Evolutionary conservation across 2,329 filamentous ascomycete genomes (phyloP).

Genomic region (Beauveria scarabaeidicola): DNA sequence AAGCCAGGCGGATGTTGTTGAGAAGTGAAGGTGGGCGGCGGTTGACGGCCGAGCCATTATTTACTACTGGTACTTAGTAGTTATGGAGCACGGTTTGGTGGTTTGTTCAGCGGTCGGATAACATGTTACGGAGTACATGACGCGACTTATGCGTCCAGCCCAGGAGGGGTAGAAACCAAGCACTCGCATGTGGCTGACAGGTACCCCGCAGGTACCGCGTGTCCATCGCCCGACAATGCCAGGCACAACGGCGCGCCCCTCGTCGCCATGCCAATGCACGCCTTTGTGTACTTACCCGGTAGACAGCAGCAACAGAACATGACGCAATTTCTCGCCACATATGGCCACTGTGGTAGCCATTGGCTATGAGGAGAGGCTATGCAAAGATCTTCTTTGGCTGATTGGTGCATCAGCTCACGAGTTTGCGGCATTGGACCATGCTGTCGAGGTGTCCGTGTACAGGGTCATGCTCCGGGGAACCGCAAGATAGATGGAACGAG

Average conservation of each 20-base stretch:
- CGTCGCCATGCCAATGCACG: constrained; percentile 8
- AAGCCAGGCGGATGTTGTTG: constrained; percentile 6
- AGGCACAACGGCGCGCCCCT: not conserved
- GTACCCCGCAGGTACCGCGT: not conserved
- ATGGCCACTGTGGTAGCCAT: too few species aligned
- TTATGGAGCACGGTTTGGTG: not conserved
- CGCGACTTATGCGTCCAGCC: not conserved
- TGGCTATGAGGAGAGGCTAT: too few species aligned
- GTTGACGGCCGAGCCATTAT: not conserved
- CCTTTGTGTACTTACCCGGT: constrained; percentile 5
- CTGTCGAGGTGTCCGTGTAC: too few species aligned
- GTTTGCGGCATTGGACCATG: too few species aligned
- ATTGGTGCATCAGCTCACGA: too few species aligned
- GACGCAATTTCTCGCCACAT: too few species aligned
- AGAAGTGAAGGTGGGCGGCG: not conserved
- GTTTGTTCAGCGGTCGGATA: not conserved
- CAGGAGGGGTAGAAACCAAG: not conserved
- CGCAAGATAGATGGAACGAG: too few species aligned
- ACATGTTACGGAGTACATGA: not conserved
- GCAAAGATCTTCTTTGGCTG: too few species aligned
- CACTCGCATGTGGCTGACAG: not conserved
- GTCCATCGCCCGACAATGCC: not conserved
- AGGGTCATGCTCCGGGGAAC: too few species aligned
- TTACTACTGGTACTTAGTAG: too few species aligned
- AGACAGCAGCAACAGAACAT: not conserved